Evolutionary conservation across 2,329 filamentous ascomycete species (phyloP), one percentile per base, ranked within the genome.

Genomic region (Biscogniauxia sp.): DNA sequence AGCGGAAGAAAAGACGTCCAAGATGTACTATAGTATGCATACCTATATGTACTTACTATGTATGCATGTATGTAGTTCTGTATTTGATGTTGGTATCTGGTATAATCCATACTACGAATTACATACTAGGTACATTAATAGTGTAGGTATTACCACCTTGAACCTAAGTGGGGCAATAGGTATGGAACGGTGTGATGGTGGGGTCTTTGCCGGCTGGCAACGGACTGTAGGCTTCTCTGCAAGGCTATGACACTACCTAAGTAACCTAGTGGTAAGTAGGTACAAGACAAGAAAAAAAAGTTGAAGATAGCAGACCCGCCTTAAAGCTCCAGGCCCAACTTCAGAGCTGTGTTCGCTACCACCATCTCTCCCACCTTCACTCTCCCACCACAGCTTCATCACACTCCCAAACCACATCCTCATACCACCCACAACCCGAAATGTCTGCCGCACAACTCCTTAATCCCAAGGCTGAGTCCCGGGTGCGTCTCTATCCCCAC

Each of bases 361-460:
- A 6, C 11, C 15, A 45, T n/a, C n/a, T n/a, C n/a, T n/a, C 17
- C 37, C 6, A 32, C 28, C 11, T 32, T 57, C 59, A 23, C 23
- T n/a, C 23, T 3, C 23, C 61, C 41, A 50, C 45, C 60, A 58
- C 37, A 49, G 55, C 51, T 55, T 20, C 41, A 61, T 57, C 41
- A 23, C 41, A 20, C 32, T 45, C 32, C 32, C 28, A 45, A 37
- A 58, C 56, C 56, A 60, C 55, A 59, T 53, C 25, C 23, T 20
- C 25, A 53, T 53, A 58, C 58, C 17, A 58, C 41, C 53, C 51
- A 45, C 51, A 28, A 17, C 17, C 52, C 53, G 11, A 20, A 45
- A 98, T 98, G 95, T 98, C 93, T 80, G 95, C 95, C 71, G 93
- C 95, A 74, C 94, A 98, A 82, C 88, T 99, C 74, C 89, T 99